Base-by-base conservation (phyloP, 1,284 basidiomycete species). In the Cryptococcus sp. region DNA sequence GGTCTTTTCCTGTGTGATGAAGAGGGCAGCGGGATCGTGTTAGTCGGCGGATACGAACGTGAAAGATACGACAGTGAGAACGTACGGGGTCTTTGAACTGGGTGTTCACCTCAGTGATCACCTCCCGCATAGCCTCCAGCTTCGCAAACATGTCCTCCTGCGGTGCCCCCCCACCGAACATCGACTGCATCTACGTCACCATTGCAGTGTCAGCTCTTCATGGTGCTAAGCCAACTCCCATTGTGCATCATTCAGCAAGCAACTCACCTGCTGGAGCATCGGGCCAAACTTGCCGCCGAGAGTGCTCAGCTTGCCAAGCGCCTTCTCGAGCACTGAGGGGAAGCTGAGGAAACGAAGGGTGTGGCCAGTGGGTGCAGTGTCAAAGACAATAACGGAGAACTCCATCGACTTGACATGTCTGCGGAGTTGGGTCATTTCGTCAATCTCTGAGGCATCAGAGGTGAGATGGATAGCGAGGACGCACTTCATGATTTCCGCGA, bases 381-480 rank as follows among this genome's bases (percentile, higher is more conserved):
- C 95, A 71, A 99, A 99, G 28, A 99, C 94, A 71, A 99, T 98
- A 56, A 96, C 91, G 21, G 91, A 94, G 80, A 96, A 99, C 79
- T 98, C 87, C 95, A 98, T 98, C n/a, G 91, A 96, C 79, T 98
- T 98, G 78, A 99, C 96, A 77, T 98, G 94, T 73, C 91, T 95
- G 64, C 1, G 1, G 21, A 35, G 7, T 36, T 16, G 11, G 8
- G 18, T 15, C 3, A 46, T n/a, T 11, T 18, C 20, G 36, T 37
- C 35, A 52, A 9, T 16, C 15, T n/a, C 24, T 9, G 9, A 39
- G 24, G 46, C 20, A 18, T 35, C 50, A 35, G 21, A 18, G 18
- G 50, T 16, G 18, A 43, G 15, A 48, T 28, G 37, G 18, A n/a
- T n/a, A 28, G 18, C 8, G 43, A 21, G 16, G 12, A 79, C 84